Base-by-base conservation (phyloP, 192 early-diverging fungal genomes). In the Linnemannia hyalina region DNA sequence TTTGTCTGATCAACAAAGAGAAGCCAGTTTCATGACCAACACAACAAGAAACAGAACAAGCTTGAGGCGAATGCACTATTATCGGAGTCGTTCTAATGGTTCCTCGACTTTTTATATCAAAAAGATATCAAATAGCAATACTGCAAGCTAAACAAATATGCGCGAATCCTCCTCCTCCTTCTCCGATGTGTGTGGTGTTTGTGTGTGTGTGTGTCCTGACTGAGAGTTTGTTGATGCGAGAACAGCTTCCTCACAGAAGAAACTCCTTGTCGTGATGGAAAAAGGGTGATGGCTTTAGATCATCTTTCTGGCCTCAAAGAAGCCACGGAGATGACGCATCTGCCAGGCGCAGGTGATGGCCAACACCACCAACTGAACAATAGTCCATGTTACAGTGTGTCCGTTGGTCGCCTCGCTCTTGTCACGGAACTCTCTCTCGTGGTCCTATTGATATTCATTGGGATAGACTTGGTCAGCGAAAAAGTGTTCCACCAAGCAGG, bases 281-380 rank as follows among this genome's bases (percentile, higher is more conserved):
- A 65, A 32, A 26, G 32, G 3, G 26, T 32, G 26, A 35, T 4
- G 26, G 26, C 49, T 73, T 89, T 92, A 96, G 78, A 96, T 96
- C 54, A 98, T 93, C 89, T 98, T 98, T 90, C 97, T 97, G 82
- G 96, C 91, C 65, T 95, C 93, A 87, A 98, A 97, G 93, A 98
- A 98, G 76, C 91, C 85, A 76, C 94, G 94, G 81, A 98, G 91
- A 83, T 97, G 95, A 29, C 94, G 93, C 87, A 97, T 93, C 89
- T 99, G 97, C 97, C 97, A 97, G 73, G 93, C 91, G 89, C 94
- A 95, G 22, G 93, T 93, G 32, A 91, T 89, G 32, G 91, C 95
- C 41, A 99, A 90, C 36, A 98, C 91, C 47, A 92, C 77, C 38
- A 99, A 77, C 87, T 99, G 98, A 22, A 95, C 89, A 70, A 99